A percentile compares a stretch with the other conserved stretches of the same genome.
Conservation (phyloP, 371 early-diverging fungal species). For the Saksenaea vasiformis region DNA sequence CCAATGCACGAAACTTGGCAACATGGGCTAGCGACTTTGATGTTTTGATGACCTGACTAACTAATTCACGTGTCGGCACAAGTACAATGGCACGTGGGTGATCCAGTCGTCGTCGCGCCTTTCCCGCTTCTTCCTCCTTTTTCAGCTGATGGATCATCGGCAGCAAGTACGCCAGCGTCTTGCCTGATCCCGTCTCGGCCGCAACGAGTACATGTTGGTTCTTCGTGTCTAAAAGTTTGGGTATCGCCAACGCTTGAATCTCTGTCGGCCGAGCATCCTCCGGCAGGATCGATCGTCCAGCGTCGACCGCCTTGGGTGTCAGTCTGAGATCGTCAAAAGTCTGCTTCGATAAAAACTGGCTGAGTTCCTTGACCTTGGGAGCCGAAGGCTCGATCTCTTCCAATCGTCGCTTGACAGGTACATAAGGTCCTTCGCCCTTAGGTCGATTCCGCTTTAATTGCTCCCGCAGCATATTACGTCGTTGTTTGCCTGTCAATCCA, state of each 20-base stretch:
- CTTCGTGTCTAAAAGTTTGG: conserved; percentile 61
- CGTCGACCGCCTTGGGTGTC: conserved; percentile 41
- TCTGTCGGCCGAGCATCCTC: conserved; percentile 75
- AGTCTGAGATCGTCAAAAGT: conserved; percentile 64
- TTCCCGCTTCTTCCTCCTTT: conserved; percentile 55
- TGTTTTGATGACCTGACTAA: conserved; percentile 72
- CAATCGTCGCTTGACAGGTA: conserved; percentile 51
- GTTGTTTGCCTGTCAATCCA: conserved; percentile 45
- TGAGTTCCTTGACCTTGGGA: conserved; percentile 33
- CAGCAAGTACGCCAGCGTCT: conserved; percentile 95
- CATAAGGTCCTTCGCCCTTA: conserved; percentile 30
- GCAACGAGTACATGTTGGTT: conserved; percentile 76
- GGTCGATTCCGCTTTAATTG: conserved; percentile 28
- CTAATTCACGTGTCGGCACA: conserved; percentile 90
- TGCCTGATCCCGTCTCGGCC: conserved; percentile 98
- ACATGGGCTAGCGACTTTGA: conserved; percentile 70
- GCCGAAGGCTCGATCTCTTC: conserved; percentile 23
- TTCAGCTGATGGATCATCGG: conserved; percentile 82
- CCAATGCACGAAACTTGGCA: conserved; percentile 72
- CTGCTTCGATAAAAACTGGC: conserved; percentile 42
- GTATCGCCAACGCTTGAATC: conserved; percentile 91
- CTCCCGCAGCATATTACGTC: conserved; percentile 35
- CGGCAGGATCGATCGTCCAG: conserved; percentile 33
- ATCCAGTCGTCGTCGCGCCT: conserved; percentile 56
- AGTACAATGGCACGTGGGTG: conserved; percentile 82